Base-by-base conservation (phyloP, 2,329 filamentous ascomycete species). In the Xylariaceae sp. region DNA sequence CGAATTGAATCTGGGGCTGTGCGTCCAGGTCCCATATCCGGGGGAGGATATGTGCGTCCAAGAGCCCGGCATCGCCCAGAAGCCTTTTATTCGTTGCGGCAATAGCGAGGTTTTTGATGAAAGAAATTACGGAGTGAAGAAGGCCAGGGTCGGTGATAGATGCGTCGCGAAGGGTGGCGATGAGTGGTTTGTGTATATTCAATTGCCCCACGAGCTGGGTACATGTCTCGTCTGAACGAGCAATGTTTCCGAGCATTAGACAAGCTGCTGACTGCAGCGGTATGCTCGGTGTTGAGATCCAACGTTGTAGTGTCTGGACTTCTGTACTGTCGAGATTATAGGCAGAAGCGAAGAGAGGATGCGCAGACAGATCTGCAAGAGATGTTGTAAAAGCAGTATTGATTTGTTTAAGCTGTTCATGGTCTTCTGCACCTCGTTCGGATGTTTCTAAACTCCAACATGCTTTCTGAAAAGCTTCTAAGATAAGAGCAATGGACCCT, bases 31-130 rank as follows among this genome's bases (percentile, higher is more conserved):
- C 64, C 75, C 81, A 83, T 46, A 86, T 71, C 1, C 75, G 74
- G 0, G 83, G 81, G 1, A 86, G 71, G 31, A 76, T 68, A 3
- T 59, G 50, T 0, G 69, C 60, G 6, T 73, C 70, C 3, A 85
- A 69, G 2, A 85, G 67, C 1, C 68, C 66, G 3, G 69, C 64
- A 5, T 68, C 66, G 14, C 77, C 77, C 1, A 87, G 71, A 0
- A 68, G 44, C 2, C 72, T 56, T 63, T 84, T 86, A 67, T 86
- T 86, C 22, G 66, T 63, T 0, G 68, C 51, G 0, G 82, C 80
- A 46, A 87, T 81, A 22, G 83, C 80, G 9, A 87, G 76, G 63
- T 87, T 87, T 66, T 84, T 86, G 54, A 86, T 75, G 60, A 85
- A 84, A 7, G 81, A 78, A 16, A 87, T 71, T 2, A 74, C 70